Base-by-base conservation (phyloP, 2,329 filamentous ascomycete species). In the Mollisia scopiformis region DNA sequence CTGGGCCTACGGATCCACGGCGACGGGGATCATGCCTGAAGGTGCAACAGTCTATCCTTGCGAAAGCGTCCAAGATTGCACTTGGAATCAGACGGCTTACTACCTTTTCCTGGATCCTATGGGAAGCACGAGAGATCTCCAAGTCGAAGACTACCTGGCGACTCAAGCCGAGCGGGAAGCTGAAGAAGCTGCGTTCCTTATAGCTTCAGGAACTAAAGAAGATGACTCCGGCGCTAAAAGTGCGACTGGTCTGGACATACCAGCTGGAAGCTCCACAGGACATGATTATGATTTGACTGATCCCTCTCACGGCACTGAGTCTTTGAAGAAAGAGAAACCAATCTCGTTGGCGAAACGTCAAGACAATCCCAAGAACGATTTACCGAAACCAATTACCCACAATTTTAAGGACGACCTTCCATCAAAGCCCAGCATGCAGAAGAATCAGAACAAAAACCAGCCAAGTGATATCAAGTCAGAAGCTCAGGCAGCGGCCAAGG, bases 1-100 rank as follows among this genome's bases (percentile, higher is more conserved):
- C 3, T 90, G 88, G 88, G 86, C 87, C 10, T 90, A 91, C 71
- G 81, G 84, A 64, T 77, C 78, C 27, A 88, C 83, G 33, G 74
- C 79, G 0, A 81, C 80, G 1, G 88, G 88, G 16, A 81, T 91
- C 60, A 90, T 90, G 88, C 84, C 88, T 2, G 88, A 91, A 71
- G 73, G 68, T 1, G 78, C 80, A 2, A 71, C 67, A 5, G 72
- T 84, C 4, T 65, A 81, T 25, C 79, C 83, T 2, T 90, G 88
- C 51, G 52, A 65, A 31, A 68, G 59, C 46, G 50, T 62, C 21
- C 61, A 64, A 16, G 35, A 68, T 47, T 74, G 72, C 51, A 39
- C 59, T 1, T 74, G 72, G 72, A 72, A 72, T 37, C 65, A 74
- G 53, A 72, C 70, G 2, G 54, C 41, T 8, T 74, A 72, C 28